Base-by-base conservation (phyloP, 2,329 filamentous ascomycete genomes). In the Pseudofabraea citricarpa region DNA sequence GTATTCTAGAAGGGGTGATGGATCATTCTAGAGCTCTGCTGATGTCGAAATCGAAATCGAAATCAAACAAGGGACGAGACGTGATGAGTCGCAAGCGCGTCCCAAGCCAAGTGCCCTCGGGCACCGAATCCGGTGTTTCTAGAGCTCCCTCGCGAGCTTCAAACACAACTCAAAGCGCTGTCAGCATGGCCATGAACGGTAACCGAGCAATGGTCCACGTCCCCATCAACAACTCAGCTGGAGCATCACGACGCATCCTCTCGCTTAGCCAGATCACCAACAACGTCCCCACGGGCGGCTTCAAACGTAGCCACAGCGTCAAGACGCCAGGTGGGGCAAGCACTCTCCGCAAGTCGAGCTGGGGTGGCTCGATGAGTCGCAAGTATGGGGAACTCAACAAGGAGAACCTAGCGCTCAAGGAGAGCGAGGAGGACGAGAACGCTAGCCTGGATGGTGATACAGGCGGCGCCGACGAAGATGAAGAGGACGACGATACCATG, bases 1-100 rank as follows among this genome's bases (percentile, higher is more conserved):
- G 93, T 20, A 95, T 98, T 54, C 71, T 98, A 23, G 91, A 97
- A 53, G 90, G 91, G 20, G 88, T 97, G 50, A 94, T 98, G 69
- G 90, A 97, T 56, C 91, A 97, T 62, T 96, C 91, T 16, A 85
- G 91, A 6, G 83, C 91, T 20, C 74, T 96, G n/a, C 77, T 97
- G 45, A 86, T 93, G 71, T 73, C 81, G 53, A 84, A 87, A 68
- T 32, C 21, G 13, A 40, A 69, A 70, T 73, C 81, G 53, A 84
- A 87, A 68, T 4, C 77, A 42, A 58, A 58, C 46, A 58, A 57
- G 61, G 59, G 52, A 58, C 56, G 61, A 53, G 70, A 71, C 52
- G 67, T 68, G 35, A 71, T 76, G 70, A 73, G 66, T 50, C 64
- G 75, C 43, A 76, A 74, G 53, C 68, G 74, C 15, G 68, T 73